phyloP scores from a whole-genome alignment of 345 rosid species.

The Microcos paniculata region DNA sequence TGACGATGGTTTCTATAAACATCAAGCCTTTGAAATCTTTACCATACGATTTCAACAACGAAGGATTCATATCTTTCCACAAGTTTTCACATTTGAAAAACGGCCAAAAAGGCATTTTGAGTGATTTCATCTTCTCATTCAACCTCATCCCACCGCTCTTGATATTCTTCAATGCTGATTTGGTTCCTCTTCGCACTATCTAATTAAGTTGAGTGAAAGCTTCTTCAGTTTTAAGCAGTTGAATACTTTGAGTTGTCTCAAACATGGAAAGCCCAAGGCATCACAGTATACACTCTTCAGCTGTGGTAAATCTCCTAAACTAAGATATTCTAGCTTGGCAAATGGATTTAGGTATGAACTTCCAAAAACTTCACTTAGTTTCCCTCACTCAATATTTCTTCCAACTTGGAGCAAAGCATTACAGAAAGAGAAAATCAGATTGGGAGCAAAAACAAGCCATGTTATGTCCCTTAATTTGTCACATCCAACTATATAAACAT shows the following conservation, averaged over 20 bases:
- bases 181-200: background rate
- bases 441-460: background rate
- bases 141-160: conserved; percentile 10
- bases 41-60: too few relatives aligned
- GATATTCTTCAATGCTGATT: conserved; percentile 12
- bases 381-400: background rate
- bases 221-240: conserved; percentile 10
- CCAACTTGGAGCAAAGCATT: background rate
- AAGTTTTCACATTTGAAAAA: background rate
- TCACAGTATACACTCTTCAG: conserved; percentile 7
- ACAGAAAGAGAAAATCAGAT: conserved; percentile 12
- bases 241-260: background rate
- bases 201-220: conserved; percentile 17
- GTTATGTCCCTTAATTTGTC: background rate
- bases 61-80: background rate
- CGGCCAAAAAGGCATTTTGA: background rate
- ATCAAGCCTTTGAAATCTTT: too few relatives aligned
- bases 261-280: background rate
- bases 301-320: too few relatives aligned
- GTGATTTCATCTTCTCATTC: conserved; percentile 22
- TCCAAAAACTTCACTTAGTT: too few relatives aligned
- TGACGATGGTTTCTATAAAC: too few relatives aligned
- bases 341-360: background rate
- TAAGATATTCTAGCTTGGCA: too few relatives aligned
- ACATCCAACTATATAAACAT: background rate